phyloP scores from a whole-genome alignment of 2,329 filamentous ascomycete genomes.

The Microsporum ferrugineum region DNA sequence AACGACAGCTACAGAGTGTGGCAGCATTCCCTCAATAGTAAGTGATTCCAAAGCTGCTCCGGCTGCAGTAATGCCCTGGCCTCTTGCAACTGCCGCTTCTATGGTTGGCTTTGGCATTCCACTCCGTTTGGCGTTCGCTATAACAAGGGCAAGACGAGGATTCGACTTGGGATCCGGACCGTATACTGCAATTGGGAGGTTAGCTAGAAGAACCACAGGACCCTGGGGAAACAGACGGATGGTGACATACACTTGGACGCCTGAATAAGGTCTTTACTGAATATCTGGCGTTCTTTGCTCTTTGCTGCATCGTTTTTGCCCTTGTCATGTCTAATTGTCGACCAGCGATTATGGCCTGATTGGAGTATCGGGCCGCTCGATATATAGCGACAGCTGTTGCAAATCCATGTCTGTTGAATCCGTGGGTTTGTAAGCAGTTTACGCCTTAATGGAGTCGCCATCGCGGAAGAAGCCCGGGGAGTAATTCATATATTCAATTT shows the following conservation, averaged over 20 bases:
- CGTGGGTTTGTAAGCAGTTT: not conserved
- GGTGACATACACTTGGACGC: conserved; percentile 56
- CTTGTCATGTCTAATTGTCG: conserved; percentile 92
- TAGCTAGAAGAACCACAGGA: not conserved
- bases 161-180: conserved; percentile 65
- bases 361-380: conserved; percentile 34
- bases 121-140: conserved; percentile 70
- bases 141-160: conserved; percentile 59
- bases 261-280: conserved; percentile 62
- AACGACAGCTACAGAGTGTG: conserved; percentile 61
- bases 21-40: conserved; percentile 69
- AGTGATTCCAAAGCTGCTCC: conserved; percentile 67
- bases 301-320: conserved; percentile 68
- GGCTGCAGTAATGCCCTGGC: conserved; percentile 67
- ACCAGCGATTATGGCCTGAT: conserved; percentile 86
- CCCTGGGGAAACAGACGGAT: not conserved
- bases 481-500: not conserved
- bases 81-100: conserved; percentile 74
- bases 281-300: conserved; percentile 54
- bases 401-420: conserved; percentile 12
- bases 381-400: conserved; percentile 35
- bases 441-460: not conserved
- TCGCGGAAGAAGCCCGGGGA: not conserved
- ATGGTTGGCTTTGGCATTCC: conserved; percentile 76
- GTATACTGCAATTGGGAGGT: conserved; percentile 45